phyloP scores from a whole-genome alignment of 768 basidiomycete species.

The Vararia minispora region DNA sequence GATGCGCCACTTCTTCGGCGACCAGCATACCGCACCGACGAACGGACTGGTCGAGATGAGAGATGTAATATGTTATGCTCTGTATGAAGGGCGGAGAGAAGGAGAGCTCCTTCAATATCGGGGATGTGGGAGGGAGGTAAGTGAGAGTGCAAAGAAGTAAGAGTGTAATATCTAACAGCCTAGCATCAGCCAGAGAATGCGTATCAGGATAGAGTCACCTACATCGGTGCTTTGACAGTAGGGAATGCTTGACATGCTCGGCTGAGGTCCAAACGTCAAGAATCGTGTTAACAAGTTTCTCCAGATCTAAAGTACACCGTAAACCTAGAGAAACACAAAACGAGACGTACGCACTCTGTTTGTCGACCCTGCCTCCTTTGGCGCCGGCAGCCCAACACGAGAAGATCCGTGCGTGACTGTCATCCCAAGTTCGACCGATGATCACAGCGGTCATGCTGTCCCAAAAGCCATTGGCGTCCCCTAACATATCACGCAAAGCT shows the following conservation, averaged over 20 bases:
- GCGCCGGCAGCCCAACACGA: conserved; percentile 58
- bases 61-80: conserved; percentile 64
- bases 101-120: conserved; percentile 33
- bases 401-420: conserved; percentile 49
- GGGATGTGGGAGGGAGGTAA: conserved; percentile 43
- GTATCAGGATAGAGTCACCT: conserved; percentile 20
- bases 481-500: conserved; percentile 44
- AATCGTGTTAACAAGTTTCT: conserved; percentile 33
- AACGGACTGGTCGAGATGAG: conserved; percentile 62
- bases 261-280: conserved; percentile 64
- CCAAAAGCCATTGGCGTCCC: conserved; percentile 43
- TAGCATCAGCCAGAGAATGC: background rate
- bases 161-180: conserved; percentile 54
- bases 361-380: conserved; percentile 22
- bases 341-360: conserved; percentile 18
- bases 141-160: conserved; percentile 57
- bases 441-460: conserved; percentile 37
- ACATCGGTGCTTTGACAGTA: conserved; percentile 70
- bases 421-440: conserved; percentile 46
- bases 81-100: conserved; percentile 52
- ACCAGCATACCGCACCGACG: conserved; percentile 89
- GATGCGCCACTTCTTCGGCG: conserved; percentile 67
- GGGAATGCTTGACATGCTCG: conserved; percentile 72
- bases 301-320: conserved; percentile 26
- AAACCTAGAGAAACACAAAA: conserved; percentile 2